phyloP scores from a whole-genome alignment of 495 filamentous ascomycete genomes.

The Podospora conica region DNA sequence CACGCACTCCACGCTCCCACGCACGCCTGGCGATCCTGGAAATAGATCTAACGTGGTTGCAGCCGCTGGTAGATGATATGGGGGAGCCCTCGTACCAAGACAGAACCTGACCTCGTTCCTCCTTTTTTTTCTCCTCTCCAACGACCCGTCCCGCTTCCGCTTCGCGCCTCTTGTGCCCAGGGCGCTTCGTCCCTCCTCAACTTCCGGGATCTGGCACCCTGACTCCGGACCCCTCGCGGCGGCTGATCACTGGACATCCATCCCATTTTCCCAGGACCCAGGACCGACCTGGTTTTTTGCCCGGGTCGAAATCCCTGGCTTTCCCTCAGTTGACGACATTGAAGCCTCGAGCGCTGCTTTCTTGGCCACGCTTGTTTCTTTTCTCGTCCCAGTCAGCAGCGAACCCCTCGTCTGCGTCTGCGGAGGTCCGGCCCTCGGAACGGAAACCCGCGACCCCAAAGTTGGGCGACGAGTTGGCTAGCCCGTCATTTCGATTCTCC shows the following conservation, averaged over 20 bases:
- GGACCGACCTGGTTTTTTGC: background rate
- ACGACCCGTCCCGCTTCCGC: constrained; percentile 1
- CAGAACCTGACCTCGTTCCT: constrained; percentile 7
- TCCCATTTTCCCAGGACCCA: background rate
- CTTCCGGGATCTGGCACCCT: background rate
- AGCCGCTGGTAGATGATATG: constrained; percentile 17
- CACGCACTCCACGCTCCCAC: constrained; percentile 1
- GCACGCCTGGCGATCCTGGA: constrained; percentile 14
- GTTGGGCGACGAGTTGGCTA: background rate
- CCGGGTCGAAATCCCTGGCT: background rate
- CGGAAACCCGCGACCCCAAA: constrained; percentile 3
- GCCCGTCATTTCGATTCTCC: background rate
- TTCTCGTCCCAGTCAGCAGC: background rate
- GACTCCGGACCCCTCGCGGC: background rate
- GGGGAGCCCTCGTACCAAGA: constrained; percentile 14
- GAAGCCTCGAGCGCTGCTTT: background rate
- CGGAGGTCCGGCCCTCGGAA: background rate
- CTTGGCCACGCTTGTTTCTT: background rate
- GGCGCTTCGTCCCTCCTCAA: background rate
- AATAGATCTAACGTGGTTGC: constrained; percentile 21
- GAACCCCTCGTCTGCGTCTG: constrained; percentile 2
- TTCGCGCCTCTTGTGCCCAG: background rate
- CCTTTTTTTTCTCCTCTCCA: constrained; percentile 7
- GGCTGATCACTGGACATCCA: background rate
- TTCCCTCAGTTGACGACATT: background rate